Evolutionary conservation across 176 grass and related monocot species (phyloP).

Genomic region (Triticum timopheevii): DNA sequence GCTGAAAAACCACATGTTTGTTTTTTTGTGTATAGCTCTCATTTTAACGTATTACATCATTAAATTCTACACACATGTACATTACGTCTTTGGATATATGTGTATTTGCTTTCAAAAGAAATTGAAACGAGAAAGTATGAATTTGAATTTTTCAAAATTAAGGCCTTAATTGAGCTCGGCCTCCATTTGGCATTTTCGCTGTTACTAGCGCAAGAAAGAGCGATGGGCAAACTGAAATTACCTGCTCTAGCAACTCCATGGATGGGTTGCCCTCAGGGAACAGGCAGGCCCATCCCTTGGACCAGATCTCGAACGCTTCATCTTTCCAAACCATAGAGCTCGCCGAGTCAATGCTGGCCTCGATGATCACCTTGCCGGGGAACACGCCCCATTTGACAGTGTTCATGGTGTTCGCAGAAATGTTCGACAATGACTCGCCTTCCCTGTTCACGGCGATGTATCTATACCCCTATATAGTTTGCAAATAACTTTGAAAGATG

Average conservation of each 20-base stretch:
- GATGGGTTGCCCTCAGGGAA: constrained; percentile 65
- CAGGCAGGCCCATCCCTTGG: constrained; percentile 48
- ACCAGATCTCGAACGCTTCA: constrained; percentile 85
- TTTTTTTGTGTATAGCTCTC: too few relatives aligned
- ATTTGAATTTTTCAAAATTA: too few relatives aligned
- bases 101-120: too few relatives aligned
- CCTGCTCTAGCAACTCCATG: constrained; percentile 63
- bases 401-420: constrained; percentile 51
- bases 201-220: background rate
- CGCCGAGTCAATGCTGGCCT: constrained; percentile 53
- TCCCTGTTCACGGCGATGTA: constrained; percentile 69
- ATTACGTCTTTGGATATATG: too few relatives aligned
- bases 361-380: constrained; percentile 69
- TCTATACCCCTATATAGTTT: too few relatives aligned
- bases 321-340: constrained; percentile 93
- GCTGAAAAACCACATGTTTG: too few relatives aligned
- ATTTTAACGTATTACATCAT: too few relatives aligned
- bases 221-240: background rate
- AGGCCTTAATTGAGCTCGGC: too few relatives aligned
- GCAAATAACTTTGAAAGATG: too few relatives aligned
- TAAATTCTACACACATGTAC: too few relatives aligned
- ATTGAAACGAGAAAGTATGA: too few relatives aligned
- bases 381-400: constrained; percentile 86
- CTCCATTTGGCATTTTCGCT: too few relatives aligned
- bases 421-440: constrained; percentile 49